Base-by-base conservation (phyloP, 2,329 filamentous ascomycete species). In the Xylaria sp. region DNA sequence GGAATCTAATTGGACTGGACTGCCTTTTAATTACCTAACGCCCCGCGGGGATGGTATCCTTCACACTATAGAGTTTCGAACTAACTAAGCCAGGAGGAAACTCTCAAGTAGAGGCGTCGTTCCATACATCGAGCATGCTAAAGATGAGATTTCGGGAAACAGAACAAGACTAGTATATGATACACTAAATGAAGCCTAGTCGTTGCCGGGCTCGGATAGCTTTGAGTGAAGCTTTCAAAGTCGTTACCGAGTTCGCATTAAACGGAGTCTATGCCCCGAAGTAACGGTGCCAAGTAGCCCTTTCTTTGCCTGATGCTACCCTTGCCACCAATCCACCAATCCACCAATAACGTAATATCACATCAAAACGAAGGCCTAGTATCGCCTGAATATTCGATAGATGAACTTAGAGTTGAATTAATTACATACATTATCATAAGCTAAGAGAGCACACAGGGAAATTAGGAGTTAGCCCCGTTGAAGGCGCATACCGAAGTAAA, bases 371-470 rank as follows among this genome's bases (percentile, higher is more conserved):
- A 35, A 35, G 32, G 10, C 32, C 10, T 35, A 10, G 32, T 35
- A 8, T 10, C 32, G 32, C 32, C 32, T 35, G 8, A 9, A 35
- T 10, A 10, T 35, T 35, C 32, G 8, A 35, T 2, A 35, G 8
- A 6, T 35, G 10, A 35, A 35, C 32, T 35, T 35, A 8, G 12
- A 55, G 32, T 37, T 6, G 27, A 12, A 57, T 35, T 57, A 42
- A 57, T 25, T 42, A 40, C 37, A 58, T 58, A 58, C 37, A 58
- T 58, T 65, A 63, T 47, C 50, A 35, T 63, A 63, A 55, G 25
- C 47, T 16, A 42, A 54, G n/a, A 44, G 23, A 32, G 12, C 16
- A 16, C 47, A 10, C 16, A 51, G 59, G 21, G 18, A 16, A 61
- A 40, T 16, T 18, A 44, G 35, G 32, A 23, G 4, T 16, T 5